Conservation (phyloP, 495 filamentous ascomycete genomes). For the Symbiotaphrina buchneri region DNA sequence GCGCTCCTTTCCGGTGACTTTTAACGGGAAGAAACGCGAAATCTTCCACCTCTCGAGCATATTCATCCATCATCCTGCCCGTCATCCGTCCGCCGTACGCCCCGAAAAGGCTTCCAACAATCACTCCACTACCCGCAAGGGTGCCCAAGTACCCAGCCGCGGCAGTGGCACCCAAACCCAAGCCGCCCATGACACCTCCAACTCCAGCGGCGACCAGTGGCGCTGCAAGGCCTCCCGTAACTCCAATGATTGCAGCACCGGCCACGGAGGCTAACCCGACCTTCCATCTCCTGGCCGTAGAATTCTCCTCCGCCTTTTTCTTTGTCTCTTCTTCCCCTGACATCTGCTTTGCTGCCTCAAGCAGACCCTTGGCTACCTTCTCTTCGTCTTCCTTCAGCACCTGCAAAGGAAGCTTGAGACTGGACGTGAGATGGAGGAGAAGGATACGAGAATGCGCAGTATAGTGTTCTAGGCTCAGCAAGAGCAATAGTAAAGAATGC, state of each 20-base stretch:
- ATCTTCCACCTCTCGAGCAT: constrained; percentile 69
- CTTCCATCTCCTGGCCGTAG: constrained; percentile 49
- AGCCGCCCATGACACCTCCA: constrained; percentile 57
- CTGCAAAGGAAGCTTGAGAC: constrained; percentile 38
- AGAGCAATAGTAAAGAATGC: constrained; percentile 42
- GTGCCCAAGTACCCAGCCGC: constrained; percentile 62
- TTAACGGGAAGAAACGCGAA: constrained; percentile 69
- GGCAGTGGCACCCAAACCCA: constrained; percentile 58
- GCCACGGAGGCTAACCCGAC: constrained; percentile 63
- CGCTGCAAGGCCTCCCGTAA: constrained; percentile 64
- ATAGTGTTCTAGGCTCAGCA: constrained; percentile 69
- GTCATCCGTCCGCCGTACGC: constrained; percentile 74
- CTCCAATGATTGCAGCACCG: constrained; percentile 52
- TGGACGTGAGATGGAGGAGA: constrained; percentile 44
- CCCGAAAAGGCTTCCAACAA: constrained; percentile 72
- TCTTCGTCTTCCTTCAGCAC: constrained; percentile 49
- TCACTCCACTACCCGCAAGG: constrained; percentile 49
- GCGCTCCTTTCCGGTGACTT: constrained; percentile 4
- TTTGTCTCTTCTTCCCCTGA: constrained; percentile 41
- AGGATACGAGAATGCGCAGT: constrained; percentile 51
- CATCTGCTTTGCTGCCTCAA: constrained; percentile 50
- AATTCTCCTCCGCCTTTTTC: constrained; percentile 43
- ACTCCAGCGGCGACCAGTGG: constrained; percentile 66
- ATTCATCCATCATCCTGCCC: constrained; percentile 67
- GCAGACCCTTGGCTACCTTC: constrained; percentile 47